phyloP scores from a whole-genome alignment of 345 rosid species.

The Boechera stricta region DNA sequence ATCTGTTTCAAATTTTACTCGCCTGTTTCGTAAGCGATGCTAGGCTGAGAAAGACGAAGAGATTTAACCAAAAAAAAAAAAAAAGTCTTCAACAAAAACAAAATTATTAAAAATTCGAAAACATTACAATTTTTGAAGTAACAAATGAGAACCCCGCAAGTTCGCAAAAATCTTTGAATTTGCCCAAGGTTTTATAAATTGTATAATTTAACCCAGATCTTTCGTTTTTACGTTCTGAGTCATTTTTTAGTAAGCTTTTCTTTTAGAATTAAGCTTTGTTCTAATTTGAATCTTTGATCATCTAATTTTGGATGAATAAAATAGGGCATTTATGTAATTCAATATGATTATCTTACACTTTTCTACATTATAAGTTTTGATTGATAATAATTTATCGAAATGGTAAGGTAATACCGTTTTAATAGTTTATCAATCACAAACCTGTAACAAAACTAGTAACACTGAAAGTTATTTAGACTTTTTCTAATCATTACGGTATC shows the following conservation, averaged over 20 bases:
- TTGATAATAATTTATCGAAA: no score
- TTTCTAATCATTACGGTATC: no score
- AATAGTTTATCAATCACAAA: no score
- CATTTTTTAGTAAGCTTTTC: neutral
- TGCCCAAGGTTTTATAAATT: neutral
- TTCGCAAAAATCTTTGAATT: neutral
- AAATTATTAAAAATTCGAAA: constrained; percentile 33
- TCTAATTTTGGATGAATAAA: no score
- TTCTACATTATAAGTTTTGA: no score
- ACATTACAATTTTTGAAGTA: constrained; percentile 3
- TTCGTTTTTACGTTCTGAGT: neutral
- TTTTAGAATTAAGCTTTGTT: no score
- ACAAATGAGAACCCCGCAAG: neutral
- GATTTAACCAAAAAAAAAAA: constrained; percentile 1
- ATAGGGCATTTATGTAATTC: no score
- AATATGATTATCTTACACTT: no score
- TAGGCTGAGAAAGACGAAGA: constrained; percentile 30
- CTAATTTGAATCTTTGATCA: no score
- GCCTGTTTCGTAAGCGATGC: constrained; percentile 35
- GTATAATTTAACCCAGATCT: neutral
- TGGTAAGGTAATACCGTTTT: no score
- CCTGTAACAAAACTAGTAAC: no score
- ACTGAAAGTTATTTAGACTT: no score
- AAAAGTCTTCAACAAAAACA: constrained; percentile 6
- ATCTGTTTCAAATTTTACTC: constrained; percentile 29